phyloP scores from a whole-genome alignment of 1,284 basidiomycete genomes.

The Austroboletus novae-zelandiae region DNA sequence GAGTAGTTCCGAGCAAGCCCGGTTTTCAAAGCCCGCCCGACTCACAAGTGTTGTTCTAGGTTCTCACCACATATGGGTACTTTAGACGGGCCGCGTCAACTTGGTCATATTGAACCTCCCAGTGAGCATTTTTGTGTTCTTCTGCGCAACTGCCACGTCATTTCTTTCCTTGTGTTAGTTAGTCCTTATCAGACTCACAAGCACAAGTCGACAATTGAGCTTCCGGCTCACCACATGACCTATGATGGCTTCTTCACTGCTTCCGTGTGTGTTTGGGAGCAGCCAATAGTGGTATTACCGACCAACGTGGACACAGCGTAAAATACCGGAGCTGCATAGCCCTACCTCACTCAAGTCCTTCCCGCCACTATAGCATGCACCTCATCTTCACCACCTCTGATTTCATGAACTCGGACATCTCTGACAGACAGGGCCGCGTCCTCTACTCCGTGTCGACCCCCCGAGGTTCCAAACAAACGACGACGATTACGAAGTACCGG shows the following conservation, averaged over 20 bases:
- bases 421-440: slow-evolving; percentile 15
- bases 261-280: neutral
- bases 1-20: too few species aligned
- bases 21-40: too few species aligned
- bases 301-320: neutral
- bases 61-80: too few species aligned
- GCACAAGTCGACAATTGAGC: neutral
- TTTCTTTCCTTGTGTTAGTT: too few species aligned
- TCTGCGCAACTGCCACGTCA: too few species aligned
- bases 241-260: too few species aligned
- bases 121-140: too few species aligned
- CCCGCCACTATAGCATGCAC: slow-evolving; percentile 10
- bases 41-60: too few species aligned
- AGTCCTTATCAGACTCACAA: too few species aligned
- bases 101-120: too few species aligned
- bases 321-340: neutral
- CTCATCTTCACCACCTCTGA: slow-evolving; percentile 25
- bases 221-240: neutral
- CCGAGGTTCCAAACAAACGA: slow-evolving; percentile 19
- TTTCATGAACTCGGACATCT: slow-evolving; percentile 22
- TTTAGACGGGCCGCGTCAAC: too few species aligned
- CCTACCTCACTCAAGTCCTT: neutral
- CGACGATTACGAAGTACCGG: slow-evolving; percentile 26
- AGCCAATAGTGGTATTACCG: neutral
- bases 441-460: slow-evolving; percentile 27